Evolutionary conservation across 2,329 filamentous ascomycete genomes (phyloP).

Genomic region (Harringtonia aguacate): DNA sequence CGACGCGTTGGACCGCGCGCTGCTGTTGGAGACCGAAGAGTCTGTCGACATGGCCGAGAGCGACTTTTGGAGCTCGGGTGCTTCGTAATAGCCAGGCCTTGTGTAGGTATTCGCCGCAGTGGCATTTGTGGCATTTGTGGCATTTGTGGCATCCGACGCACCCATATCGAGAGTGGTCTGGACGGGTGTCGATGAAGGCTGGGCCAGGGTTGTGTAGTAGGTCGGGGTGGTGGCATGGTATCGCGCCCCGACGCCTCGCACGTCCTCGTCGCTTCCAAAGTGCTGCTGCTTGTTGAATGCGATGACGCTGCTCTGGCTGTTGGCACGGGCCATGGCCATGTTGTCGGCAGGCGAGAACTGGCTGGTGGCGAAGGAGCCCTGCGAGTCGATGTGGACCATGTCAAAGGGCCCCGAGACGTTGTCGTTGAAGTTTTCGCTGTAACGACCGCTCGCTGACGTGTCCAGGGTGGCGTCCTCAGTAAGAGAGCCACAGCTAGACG

Average conservation of each 20-base stretch:
- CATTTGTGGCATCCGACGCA: not conserved
- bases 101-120: no score
- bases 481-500: conserved; percentile 24
- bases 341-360: not conserved
- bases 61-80: no score
- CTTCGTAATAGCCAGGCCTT: no score
- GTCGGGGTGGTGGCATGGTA: conserved; percentile 18
- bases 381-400: conserved; percentile 22
- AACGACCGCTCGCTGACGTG: conserved; percentile 21
- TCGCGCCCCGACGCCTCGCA: conserved; percentile 28
- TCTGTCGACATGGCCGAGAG: not conserved
- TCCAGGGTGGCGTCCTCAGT: conserved; percentile 22
- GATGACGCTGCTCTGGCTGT: not conserved
- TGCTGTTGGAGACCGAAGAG: conserved; percentile 34
- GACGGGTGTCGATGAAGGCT: not conserved
- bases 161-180: no score
- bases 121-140: not conserved
- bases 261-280: conserved; percentile 10
- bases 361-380: conserved; percentile 15
- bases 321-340: not conserved
- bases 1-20: conserved; percentile 33
- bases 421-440: conserved; percentile 19
- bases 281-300: no score
- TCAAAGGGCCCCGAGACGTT: conserved; percentile 15
- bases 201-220: not conserved